Evolutionary conservation across 169 alveolate genomes (phyloP), one percentile per base, ranked within the genome.

Genomic region (Eimeria necatrix): DNA sequence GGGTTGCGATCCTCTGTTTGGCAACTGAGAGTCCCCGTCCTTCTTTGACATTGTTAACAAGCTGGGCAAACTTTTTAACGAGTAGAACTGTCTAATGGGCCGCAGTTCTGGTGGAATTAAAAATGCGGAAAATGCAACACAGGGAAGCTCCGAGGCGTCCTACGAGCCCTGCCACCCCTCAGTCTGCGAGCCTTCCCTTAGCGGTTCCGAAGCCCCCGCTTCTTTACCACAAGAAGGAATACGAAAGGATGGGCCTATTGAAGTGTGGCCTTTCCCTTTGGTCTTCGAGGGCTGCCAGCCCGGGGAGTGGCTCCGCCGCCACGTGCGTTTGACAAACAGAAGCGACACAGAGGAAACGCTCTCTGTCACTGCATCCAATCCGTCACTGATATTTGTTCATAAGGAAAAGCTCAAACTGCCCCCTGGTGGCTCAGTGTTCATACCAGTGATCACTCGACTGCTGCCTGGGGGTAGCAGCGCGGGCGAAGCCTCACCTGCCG

Each of bases 221-320:
- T 56, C 68, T 56, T 56, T 56, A 10, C 68, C 68, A 1, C 26
- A 51, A 22, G 9, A 20, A 10, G 52, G 14, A 49, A 20, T 20
- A 24, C 9, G 10, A 51, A 51, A 22, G 20, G 20, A 18, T 10
- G 68, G 68, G 68, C 22, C 12, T 0, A 24, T 83, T 4, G 46
- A 59, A 18, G 91, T 56, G 16, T 48, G 26, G 14, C 91, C 91
- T 32, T 83, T 68, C 20, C 91, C 91, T 2, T 18, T 83, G 26
- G 56, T 83, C 18, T 83, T 83, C 32, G 60, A 52, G 24, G 22
- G 76, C 48, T 56, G 91, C 49, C 26, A 48, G 4, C n/a, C 91
- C 2, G 76, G 91, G 20, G 64, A 2, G 6, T 83, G 91, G 76
- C 56, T 53, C 20, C 53, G 91, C 14, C 59, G 64, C 20, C 73